Conservation (phyloP, 2,329 filamentous ascomycete species). For the Ophiostoma piceae region DNA sequence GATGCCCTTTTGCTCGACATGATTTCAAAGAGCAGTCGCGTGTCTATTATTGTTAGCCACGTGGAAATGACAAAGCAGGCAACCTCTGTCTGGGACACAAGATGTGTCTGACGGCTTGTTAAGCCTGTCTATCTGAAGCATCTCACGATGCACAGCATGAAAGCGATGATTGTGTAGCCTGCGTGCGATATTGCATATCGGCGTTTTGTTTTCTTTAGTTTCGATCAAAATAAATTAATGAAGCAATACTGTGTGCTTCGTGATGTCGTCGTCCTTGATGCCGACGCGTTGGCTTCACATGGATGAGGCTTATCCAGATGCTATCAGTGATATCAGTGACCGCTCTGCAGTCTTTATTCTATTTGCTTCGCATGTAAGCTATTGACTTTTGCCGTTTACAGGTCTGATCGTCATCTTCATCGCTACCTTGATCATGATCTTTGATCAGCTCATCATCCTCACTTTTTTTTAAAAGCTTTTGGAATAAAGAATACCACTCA, state of each 20-base stretch:
- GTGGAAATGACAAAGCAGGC: constrained; percentile 8
- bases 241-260: background rate
- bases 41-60: background rate
- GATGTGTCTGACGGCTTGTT: background rate
- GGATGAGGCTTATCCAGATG: background rate
- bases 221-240: background rate
- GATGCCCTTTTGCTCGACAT: background rate
- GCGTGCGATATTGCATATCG: constrained; percentile 1
- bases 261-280: background rate
- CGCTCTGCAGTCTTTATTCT: background rate
- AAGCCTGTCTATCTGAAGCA: constrained; percentile 3
- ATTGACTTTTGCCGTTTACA: background rate
- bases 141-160: background rate
- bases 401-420: background rate
- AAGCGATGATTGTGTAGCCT: background rate
- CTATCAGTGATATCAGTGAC: background rate
- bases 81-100: background rate
- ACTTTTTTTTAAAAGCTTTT: background rate
- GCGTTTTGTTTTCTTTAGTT: background rate
- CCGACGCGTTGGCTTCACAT: background rate
- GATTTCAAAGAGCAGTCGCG: background rate
- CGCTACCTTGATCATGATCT: constrained; percentile 3
- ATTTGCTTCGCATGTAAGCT: background rate
- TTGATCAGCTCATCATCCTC: background rate
- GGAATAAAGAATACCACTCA: background rate